A percentile compares a stretch with the other conserved stretches of the same genome.
phyloP scores from a whole-genome alignment of 257 asterid genomes.

The Ilex aquifolium region DNA sequence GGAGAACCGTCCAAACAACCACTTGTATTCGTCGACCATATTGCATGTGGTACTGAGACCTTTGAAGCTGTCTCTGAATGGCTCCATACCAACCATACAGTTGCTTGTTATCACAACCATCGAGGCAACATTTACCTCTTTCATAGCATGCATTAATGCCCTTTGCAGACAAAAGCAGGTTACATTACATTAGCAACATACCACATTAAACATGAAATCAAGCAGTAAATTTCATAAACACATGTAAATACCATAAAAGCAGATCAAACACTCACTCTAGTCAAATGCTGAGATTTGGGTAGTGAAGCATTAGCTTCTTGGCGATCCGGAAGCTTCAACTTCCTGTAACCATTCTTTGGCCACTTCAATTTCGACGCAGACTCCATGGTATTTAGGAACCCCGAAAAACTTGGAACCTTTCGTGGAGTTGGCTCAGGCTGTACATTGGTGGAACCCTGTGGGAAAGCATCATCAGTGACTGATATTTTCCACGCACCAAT shows the following conservation, averaged over 20 bases:
- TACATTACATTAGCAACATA: conserved; percentile 6
- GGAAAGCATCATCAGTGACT: conserved; percentile 38
- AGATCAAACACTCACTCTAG: conserved; percentile 40
- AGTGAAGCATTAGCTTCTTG: conserved; percentile 37
- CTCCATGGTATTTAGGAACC: conserved; percentile 64
- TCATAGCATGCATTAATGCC: conserved; percentile 43
- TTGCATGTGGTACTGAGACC: conserved; percentile 82
- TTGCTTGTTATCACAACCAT: conserved; percentile 58
- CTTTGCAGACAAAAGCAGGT: conserved; percentile 31
- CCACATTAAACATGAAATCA: neutral
- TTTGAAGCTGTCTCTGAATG: conserved; percentile 75
- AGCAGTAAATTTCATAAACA: neutral
- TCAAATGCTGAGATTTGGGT: conserved; percentile 53
- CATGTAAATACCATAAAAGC: conserved; percentile 5
- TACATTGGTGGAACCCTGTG: conserved; percentile 30
- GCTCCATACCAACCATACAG: conserved; percentile 78
- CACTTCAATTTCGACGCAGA: conserved; percentile 65
- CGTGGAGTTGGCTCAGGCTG: conserved; percentile 47
- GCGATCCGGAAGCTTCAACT: conserved; percentile 45
- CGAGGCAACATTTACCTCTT: conserved; percentile 61
- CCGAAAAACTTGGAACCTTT: conserved; percentile 75
- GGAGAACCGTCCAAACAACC: conserved; percentile 37
- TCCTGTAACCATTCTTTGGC: conserved; percentile 75
- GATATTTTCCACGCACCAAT: conserved; percentile 69
- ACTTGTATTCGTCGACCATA: conserved; percentile 70